phyloP scores from a whole-genome alignment of 2,329 filamentous ascomycete genomes.

The Trichothecium roseum region DNA sequence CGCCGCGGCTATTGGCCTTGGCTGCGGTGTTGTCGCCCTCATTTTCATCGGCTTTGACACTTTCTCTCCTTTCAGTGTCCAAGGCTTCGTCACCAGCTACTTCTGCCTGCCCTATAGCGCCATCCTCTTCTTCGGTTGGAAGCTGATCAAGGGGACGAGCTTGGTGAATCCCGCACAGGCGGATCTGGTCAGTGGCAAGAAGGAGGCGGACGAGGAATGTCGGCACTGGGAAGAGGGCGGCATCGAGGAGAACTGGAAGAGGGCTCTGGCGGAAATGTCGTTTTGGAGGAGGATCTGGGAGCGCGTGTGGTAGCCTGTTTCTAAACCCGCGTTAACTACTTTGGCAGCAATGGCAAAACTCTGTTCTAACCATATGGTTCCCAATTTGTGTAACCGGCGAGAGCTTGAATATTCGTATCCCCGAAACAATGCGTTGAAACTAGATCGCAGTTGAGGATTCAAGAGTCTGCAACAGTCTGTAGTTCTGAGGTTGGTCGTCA shows the following conservation, averaged over 20 bases:
- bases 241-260: slow-evolving; percentile 32
- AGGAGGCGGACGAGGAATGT: slow-evolving; percentile 51
- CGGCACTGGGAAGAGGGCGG: slow-evolving; percentile 32
- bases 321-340: no score
- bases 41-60: slow-evolving; percentile 47
- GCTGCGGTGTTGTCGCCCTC: slow-evolving; percentile 35
- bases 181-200: slow-evolving; percentile 52
- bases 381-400: no score
- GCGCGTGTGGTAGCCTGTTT: slow-evolving; percentile 29
- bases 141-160: slow-evolving; percentile 51
- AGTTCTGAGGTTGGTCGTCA: no score
- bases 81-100: slow-evolving; percentile 42
- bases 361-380: no score
- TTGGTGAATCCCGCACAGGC: slow-evolving; percentile 43
- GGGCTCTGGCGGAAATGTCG: slow-evolving; percentile 22
- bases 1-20: slow-evolving; percentile 36
- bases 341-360: no score
- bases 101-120: slow-evolving; percentile 42
- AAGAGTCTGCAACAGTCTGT: no score
- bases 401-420: no score
- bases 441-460: no score
- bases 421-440: no score
- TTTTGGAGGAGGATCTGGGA: slow-evolving; percentile 25
- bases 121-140: slow-evolving; percentile 55
- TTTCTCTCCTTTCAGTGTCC: slow-evolving; percentile 38